A percentile compares a stretch with the other conserved stretches of the same genome.
Conservation (phyloP, 768 basidiomycete species). For the Agaricus blazei region DNA sequence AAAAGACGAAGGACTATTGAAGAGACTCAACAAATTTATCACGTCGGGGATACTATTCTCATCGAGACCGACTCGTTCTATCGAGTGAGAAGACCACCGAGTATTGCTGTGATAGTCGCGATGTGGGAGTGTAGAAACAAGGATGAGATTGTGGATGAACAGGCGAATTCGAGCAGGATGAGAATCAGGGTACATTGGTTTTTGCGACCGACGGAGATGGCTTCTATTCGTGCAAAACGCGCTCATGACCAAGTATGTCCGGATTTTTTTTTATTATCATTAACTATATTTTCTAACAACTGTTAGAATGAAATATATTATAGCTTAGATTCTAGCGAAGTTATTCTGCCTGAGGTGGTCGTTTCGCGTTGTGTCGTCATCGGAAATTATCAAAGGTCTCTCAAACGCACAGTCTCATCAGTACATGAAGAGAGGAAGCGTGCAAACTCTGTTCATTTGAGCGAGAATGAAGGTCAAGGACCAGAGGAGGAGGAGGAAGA, state of each 20-base stretch:
- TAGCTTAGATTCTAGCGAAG: conserved; percentile 42
- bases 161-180: conserved; percentile 36
- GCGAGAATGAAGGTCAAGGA: conserved; percentile 14
- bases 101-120: conserved; percentile 63
- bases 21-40: conserved; percentile 26
- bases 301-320: conserved; percentile 75
- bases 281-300: neutral
- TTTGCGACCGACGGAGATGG: conserved; percentile 57
- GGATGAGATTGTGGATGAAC: conserved; percentile 20
- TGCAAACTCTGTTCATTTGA: conserved; percentile 9
- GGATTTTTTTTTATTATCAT: neutral
- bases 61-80: conserved; percentile 44
- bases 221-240: conserved; percentile 53
- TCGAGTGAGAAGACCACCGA: conserved; percentile 40
- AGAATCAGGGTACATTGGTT: conserved; percentile 74
- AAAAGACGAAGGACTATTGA: conserved; percentile 6
- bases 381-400: conserved; percentile 16
- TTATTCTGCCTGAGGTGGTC: conserved; percentile 47
- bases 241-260: conserved; percentile 51
- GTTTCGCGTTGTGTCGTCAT: conserved; percentile 47
- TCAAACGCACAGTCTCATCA: neutral
- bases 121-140: conserved; percentile 55
- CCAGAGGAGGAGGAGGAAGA: conserved; percentile 8
- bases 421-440: conserved; percentile 6
- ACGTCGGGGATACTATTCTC: conserved; percentile 64